phyloP scores from a whole-genome alignment of 257 asterid genomes.

The Fraxinus quadrangulata region DNA sequence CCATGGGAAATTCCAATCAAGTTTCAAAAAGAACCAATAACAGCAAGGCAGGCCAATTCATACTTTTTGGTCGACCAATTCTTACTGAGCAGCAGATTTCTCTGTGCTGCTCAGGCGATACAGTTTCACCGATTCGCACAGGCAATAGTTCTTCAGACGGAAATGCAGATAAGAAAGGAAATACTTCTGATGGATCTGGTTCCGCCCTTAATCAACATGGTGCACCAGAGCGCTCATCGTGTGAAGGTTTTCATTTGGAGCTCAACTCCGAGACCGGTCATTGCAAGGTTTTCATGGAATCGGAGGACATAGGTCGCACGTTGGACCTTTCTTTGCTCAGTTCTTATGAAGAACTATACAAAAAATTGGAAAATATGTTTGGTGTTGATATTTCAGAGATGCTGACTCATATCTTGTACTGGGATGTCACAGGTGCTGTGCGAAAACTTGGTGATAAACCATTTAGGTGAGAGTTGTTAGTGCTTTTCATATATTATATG shows the following conservation, averaged over 20 bases:
- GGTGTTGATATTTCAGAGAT: slow-evolving; percentile 54
- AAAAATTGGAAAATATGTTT: slow-evolving; percentile 62
- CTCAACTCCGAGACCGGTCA: slow-evolving; percentile 54
- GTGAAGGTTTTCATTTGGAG: slow-evolving; percentile 46
- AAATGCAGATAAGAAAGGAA: slow-evolving; percentile 44
- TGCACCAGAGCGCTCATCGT: slow-evolving; percentile 37
- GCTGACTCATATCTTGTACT: slow-evolving; percentile 51
- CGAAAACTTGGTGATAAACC: slow-evolving; percentile 67
- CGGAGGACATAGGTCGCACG: slow-evolving; percentile 78
- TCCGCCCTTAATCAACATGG: slow-evolving; percentile 44
- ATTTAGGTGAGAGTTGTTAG: slow-evolving; percentile 49
- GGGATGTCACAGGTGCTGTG: slow-evolving; percentile 55
- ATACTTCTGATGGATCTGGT: slow-evolving; percentile 56
- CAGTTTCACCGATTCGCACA: slow-evolving; percentile 39
- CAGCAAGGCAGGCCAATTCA: slow-evolving; percentile 50
- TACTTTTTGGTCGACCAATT: slow-evolving; percentile 73
- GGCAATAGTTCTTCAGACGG: slow-evolving; percentile 58
- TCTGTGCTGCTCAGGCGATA: slow-evolving; percentile 50
- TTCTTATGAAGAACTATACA: slow-evolving; percentile 65
- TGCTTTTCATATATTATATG: neutral
- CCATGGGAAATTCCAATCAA: slow-evolving; percentile 57
- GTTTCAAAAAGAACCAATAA: slow-evolving; percentile 32
- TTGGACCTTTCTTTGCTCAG: slow-evolving; percentile 63
- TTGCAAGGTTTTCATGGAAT: slow-evolving; percentile 82
- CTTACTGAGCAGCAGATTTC: slow-evolving; percentile 67